These are phyloP conservation scores for Penicillium crystallinum DNA, from an alignment of 495 filamentous ascomycete species.

Conservation along the genomic window DNA sequence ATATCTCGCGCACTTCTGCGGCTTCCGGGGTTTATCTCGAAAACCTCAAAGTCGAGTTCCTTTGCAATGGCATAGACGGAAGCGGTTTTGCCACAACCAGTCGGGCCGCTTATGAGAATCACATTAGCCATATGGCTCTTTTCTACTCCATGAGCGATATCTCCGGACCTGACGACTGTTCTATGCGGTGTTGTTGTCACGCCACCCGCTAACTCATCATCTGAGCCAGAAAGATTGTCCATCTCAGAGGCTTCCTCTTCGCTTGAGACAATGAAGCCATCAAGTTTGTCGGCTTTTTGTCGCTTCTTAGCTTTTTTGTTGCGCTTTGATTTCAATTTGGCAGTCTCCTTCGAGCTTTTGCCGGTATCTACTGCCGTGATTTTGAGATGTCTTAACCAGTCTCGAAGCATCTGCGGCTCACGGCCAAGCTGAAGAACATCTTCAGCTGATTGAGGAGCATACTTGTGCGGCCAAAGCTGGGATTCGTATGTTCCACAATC, in stretches of 20 bases:
- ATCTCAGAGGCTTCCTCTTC: constrained; percentile 77
- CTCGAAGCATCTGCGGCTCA: constrained; percentile 65
- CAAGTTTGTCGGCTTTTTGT: constrained; percentile 62
- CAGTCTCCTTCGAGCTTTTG: constrained; percentile 33
- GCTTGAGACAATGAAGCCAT: constrained; percentile 81
- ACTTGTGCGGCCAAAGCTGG: constrained; percentile 77
- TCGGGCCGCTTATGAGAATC: constrained; percentile 81
- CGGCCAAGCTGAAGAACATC: constrained; percentile 73
- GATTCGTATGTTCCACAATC: constrained; percentile 73
- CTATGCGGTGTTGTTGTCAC: constrained; percentile 43
- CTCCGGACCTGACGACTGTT: constrained; percentile 60
- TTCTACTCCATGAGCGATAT: constrained; percentile 34
- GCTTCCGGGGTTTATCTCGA: constrained; percentile 84
- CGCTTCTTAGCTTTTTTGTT: constrained; percentile 58
- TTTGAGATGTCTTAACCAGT: constrained; percentile 77
- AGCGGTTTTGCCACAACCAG: constrained; percentile 91
- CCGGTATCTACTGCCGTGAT: constrained; percentile 69
- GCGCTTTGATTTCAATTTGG: constrained; percentile 40
- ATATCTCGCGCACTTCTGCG: constrained; percentile 86
- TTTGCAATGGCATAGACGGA: constrained; percentile 91
- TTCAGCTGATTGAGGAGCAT: constrained; percentile 63
- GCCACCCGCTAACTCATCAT: constrained; percentile 46
- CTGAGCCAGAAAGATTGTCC: constrained; percentile 63
- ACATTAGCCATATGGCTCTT: constrained; percentile 51
- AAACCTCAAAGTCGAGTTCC: constrained; percentile 90